Evolutionary conservation across 495 filamentous ascomycete genomes (phyloP), one percentile per base, ranked within the genome.

Genomic region (Penicillium coprophilum): DNA sequence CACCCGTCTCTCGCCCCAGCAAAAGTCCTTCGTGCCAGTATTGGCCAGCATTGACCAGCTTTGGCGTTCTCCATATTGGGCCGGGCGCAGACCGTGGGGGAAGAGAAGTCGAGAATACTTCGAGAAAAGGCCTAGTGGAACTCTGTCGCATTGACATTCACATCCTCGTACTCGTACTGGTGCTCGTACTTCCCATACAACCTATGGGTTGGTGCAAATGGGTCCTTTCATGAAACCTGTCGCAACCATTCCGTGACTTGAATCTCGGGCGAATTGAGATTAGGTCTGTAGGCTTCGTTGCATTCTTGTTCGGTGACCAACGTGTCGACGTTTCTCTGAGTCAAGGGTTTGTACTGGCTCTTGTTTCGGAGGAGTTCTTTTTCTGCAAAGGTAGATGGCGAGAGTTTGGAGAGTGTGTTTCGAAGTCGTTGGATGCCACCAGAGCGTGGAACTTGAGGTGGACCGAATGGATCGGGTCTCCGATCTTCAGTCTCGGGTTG

Each of bases 161-260:
- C n/a, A 5, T 41, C 5, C 12, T 43, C 11, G 6, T 36, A 1
- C 13, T 28, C 48, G 12, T 30, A 1, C 23, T 28, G 5, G 19
- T 40, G 32, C 13, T 17, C n/a, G 34, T 38, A 6, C 24, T 27
- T 43, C 17, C 19, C 38, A 5, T 21, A n/a, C n/a, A n/a, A n/a
- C n/a, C n/a, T n/a, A 21, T 8, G 1, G n/a, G 39, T 15, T n/a
- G 20, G 36, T 40, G 27, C 7, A 17, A 27, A 38, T 56, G 41
- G 40, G 46, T 19, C 21, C 53, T 23, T 28, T 53, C n/a, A 21
- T 64, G 77, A 66, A 82, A 88, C 40, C 73, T 82, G 64, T 75
- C 82, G 75, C 78, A 91, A 65, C 88, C 88, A 78, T 82, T 86
- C 70, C 73, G 83, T 70, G 82, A 92, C 63, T 69, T 83, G 78